Evolutionary conservation across 345 rosid species (phyloP).

Genomic region (Gossypium anomalum): DNA sequence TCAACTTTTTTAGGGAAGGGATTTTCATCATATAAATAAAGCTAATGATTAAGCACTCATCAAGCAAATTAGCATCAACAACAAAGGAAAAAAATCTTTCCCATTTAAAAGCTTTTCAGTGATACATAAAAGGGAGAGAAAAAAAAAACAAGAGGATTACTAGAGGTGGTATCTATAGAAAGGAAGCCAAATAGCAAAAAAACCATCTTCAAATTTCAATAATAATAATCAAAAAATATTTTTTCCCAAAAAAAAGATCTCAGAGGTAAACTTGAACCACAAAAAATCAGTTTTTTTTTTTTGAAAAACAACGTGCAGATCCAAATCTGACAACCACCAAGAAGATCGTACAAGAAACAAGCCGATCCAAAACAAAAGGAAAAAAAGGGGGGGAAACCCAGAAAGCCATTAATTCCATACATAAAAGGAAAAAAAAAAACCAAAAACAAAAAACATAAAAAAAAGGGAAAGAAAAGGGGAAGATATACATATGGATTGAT

Average conservation of each 20-base stretch:
- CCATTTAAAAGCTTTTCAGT: background rate
- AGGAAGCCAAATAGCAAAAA: background rate
- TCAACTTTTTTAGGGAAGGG: background rate
- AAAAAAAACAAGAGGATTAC: too few relatives aligned
- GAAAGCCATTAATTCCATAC: background rate
- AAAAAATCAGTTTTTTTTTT: background rate
- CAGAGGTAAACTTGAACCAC: background rate
- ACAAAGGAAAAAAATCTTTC: background rate
- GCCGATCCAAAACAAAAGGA: conserved; percentile 23
- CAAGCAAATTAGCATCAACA: background rate
- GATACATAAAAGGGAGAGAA: too few relatives aligned
- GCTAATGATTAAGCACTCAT: background rate
- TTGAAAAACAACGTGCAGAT: background rate
- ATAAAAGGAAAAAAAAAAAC: background rate
- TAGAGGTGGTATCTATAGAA: too few relatives aligned
- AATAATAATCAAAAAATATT: too few relatives aligned
- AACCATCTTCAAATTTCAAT: background rate
- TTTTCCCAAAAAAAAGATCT: background rate
- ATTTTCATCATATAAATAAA: background rate
- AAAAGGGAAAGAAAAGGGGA: background rate
- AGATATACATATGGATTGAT: conserved; percentile 24
- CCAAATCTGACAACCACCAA: conserved; percentile 7
- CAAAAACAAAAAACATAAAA: background rate
- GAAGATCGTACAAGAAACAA: conserved; percentile 16
- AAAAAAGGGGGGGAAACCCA: background rate